These are phyloP conservation scores for Trametes cingulata DNA, from an alignment of 768 basidiomycete genomes.

Conservation along the genomic window DNA sequence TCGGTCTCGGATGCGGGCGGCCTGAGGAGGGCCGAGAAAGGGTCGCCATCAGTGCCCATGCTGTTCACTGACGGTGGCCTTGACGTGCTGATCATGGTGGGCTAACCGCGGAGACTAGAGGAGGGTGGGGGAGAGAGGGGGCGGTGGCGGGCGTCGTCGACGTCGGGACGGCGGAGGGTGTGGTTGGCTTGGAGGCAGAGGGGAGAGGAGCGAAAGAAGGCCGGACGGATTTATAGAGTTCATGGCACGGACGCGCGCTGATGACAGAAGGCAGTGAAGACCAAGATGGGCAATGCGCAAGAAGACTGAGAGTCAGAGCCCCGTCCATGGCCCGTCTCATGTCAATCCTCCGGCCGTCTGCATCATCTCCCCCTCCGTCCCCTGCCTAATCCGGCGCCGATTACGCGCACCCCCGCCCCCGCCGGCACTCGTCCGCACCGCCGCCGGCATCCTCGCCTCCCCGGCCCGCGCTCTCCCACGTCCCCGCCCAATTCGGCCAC, in stretches of 20 bases:
- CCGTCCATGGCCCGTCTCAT: background rate
- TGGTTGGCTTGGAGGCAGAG: slow-evolving; percentile 27
- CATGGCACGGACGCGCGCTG: slow-evolving; percentile 19
- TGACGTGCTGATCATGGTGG: slow-evolving; percentile 44
- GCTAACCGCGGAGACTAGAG: slow-evolving; percentile 24
- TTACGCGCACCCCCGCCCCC: background rate
- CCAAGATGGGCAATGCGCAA: slow-evolving; percentile 12
- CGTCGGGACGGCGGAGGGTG: slow-evolving; percentile 3
- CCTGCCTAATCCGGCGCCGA: background rate
- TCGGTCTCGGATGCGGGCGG: slow-evolving; percentile 70
- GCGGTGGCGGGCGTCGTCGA: slow-evolving; percentile 2
- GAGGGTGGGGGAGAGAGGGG: slow-evolving; percentile 18
- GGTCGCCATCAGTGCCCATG: slow-evolving; percentile 53
- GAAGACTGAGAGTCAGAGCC: too few species aligned
- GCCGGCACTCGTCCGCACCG: background rate
- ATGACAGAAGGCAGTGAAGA: slow-evolving; percentile 22
- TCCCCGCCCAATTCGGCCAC: background rate
- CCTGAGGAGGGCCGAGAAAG: slow-evolving; percentile 64
- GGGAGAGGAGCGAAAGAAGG: slow-evolving; percentile 16
- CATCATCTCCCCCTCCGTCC: background rate
- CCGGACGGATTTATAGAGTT: slow-evolving; percentile 22
- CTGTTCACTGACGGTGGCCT: slow-evolving; percentile 74
- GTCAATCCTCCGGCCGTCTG: slow-evolving; percentile 14
- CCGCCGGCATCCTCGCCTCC: slow-evolving; percentile 13
- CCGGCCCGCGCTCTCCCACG: background rate